phyloP scores from a whole-genome alignment of 2,329 filamentous ascomycete genomes.

The Colletotrichum karsti region DNA sequence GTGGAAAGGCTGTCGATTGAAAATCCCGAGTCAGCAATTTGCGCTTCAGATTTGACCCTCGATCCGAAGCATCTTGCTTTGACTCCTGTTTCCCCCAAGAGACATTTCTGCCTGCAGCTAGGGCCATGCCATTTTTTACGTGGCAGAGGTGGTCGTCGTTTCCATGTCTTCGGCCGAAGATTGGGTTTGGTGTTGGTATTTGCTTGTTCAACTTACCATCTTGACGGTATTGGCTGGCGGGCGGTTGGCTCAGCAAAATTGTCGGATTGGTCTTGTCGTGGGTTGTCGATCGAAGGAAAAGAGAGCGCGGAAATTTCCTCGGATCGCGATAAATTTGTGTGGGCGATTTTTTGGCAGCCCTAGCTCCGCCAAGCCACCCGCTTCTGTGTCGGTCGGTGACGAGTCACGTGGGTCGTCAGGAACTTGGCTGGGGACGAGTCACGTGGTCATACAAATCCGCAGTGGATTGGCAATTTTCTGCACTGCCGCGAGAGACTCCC shows the following conservation, averaged over 20 bases:
- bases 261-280: constrained; percentile 35
- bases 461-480: neutral
- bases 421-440: constrained; percentile 21
- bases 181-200: neutral
- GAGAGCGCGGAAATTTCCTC: constrained; percentile 28
- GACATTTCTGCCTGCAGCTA: constrained; percentile 51
- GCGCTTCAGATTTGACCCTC: constrained; percentile 85
- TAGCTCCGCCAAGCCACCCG: constrained; percentile 38
- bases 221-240: constrained; percentile 61
- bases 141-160: constrained; percentile 39
- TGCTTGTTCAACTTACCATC: constrained; percentile 71
- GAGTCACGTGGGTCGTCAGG: constrained; percentile 42
- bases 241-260: constrained; percentile 28
- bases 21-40: constrained; percentile 96
- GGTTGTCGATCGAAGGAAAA: constrained; percentile 29
- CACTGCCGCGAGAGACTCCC: neutral
- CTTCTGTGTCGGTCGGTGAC: constrained; percentile 49
- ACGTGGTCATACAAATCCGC: neutral
- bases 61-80: constrained; percentile 98
- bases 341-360: constrained; percentile 51
- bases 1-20: constrained; percentile 79
- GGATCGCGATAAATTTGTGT: constrained; percentile 37
- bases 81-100: constrained; percentile 68
- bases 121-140: constrained; percentile 34
- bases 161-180: constrained; percentile 8